These are phyloP conservation scores for Fusarium compactum DNA, from an alignment of 2,329 filamentous ascomycete genomes.

Conservation along the genomic window DNA sequence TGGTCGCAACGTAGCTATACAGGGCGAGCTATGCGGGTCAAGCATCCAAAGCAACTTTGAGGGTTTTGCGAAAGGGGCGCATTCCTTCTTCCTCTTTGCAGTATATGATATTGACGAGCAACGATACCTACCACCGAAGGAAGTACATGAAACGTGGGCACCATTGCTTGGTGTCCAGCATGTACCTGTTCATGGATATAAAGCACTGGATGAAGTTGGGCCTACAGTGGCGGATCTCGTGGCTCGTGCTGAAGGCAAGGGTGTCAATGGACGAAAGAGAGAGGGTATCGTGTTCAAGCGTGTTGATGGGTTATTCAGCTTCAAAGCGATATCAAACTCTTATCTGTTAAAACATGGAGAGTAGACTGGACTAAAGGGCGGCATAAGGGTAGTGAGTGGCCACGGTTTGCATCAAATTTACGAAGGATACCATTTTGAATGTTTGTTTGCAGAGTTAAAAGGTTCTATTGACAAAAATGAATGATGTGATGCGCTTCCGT, in stretches of 20 bases:
- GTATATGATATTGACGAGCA: conserved; percentile 50
- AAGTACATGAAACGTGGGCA: conserved; percentile 47
- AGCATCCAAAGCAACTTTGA: conserved; percentile 43
- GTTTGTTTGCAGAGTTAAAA: conserved; percentile 46
- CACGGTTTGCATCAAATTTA: conserved; percentile 35
- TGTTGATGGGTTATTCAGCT: conserved; percentile 37
- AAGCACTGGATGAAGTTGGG: conserved; percentile 27
- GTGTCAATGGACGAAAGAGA: conserved; percentile 41
- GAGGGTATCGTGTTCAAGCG: conserved; percentile 46
- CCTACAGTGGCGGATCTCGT: conserved; percentile 33
- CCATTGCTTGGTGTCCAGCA: conserved; percentile 48
- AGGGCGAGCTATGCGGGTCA: conserved; percentile 45
- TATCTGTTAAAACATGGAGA: conserved; percentile 46
- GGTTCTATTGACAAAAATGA: conserved; percentile 49
- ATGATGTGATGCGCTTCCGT: conserved; percentile 46
- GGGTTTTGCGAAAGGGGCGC: conserved; percentile 32
- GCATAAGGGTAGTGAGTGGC: neutral
- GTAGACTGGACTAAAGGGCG: conserved; percentile 3
- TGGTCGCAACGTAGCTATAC: conserved; percentile 38
- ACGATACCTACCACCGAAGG: conserved; percentile 45
- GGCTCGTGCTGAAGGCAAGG: conserved; percentile 37
- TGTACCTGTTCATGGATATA: conserved; percentile 47
- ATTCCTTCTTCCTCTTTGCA: conserved; percentile 52
- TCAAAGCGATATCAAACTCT: conserved; percentile 47
- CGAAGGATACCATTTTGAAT: conserved; percentile 44